Percentiles rank a stretch among this genome's conserved stretches.
phyloP scores from a whole-genome alignment of 73 alveolate species.

The Strombidium stylifer region DNA sequence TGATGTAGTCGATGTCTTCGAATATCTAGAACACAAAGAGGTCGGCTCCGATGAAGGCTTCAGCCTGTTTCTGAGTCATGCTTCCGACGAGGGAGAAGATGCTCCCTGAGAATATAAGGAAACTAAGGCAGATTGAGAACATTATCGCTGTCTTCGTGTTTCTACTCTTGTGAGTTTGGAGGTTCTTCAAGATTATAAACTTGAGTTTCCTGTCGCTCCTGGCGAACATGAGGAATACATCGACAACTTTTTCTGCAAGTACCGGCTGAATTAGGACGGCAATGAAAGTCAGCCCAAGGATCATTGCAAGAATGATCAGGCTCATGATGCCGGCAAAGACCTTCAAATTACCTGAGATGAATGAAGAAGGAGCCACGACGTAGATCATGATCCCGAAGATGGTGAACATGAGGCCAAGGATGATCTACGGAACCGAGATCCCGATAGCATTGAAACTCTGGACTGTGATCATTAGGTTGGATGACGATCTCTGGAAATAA shows the following conservation, averaged over 20 bases:
- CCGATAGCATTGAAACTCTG: conserved; percentile 87
- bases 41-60: conserved; percentile 61
- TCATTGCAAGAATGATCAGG: conserved; percentile 76
- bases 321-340: conserved; percentile 79
- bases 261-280: conserved; percentile 56
- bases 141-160: conserved; percentile 84
- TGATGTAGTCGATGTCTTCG: conserved; percentile 41
- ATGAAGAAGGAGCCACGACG: conserved; percentile 88
- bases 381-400: conserved; percentile 87
- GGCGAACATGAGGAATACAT: conserved; percentile 36
- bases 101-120: conserved; percentile 86
- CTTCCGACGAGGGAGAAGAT: conserved; percentile 66
- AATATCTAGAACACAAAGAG: conserved; percentile 47
- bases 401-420: conserved; percentile 65
- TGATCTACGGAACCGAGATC: conserved; percentile 68
- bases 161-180: conserved; percentile 85
- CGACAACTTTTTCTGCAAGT: conserved; percentile 49
- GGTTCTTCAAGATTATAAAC: conserved; percentile 68
- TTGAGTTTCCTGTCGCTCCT: conserved; percentile 69
- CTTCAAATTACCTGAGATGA: conserved; percentile 58
- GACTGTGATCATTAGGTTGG: conserved; percentile 73
- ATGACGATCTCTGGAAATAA: conserved; percentile 71
- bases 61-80: conserved; percentile 30
- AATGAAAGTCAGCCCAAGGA: conserved; percentile 82
- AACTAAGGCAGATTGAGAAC: conserved; percentile 85